Evolutionary conservation across 2,329 filamentous ascomycete genomes (phyloP).

Genomic region (Verticillium alfalfae): DNA sequence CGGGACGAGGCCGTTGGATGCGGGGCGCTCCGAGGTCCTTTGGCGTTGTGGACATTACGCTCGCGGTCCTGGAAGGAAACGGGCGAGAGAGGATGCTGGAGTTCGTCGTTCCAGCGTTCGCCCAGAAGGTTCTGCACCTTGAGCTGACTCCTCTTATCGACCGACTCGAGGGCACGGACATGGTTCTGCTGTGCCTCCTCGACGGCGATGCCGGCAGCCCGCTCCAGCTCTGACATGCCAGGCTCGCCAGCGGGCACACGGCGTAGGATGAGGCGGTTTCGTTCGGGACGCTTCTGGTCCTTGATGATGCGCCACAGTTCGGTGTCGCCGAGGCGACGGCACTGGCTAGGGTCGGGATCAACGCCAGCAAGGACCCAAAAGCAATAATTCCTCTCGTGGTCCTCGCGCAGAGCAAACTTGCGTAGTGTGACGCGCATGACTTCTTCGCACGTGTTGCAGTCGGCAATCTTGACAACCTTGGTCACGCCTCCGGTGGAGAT

Average conservation of each 20-base stretch:
- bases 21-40: conserved; percentile 54
- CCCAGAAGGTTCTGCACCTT: conserved; percentile 89
- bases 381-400: conserved; percentile 91
- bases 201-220: conserved; percentile 81
- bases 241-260: conserved; percentile 92
- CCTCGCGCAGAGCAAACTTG: conserved; percentile 83
- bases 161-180: conserved; percentile 53
- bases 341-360: conserved; percentile 76
- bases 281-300: conserved; percentile 76
- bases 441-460: conserved; percentile 86
- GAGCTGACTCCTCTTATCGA: conserved; percentile 72
- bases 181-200: conserved; percentile 79
- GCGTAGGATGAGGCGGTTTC: conserved; percentile 83
- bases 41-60: conserved; percentile 57
- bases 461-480: conserved; percentile 89
- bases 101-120: conserved; percentile 73
- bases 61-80: conserved; percentile 67
- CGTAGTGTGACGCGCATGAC: conserved; percentile 84
- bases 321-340: conserved; percentile 75
- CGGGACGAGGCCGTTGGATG: conserved; percentile 38
- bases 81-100: conserved; percentile 83
- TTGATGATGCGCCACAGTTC: conserved; percentile 90
- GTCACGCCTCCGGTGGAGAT: conserved; percentile 89
- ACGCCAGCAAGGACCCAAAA: conserved; percentile 89
- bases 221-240: conserved; percentile 76